Conservation (phyloP, 78 protist genomes). For the Dictyostelium firmibasis region DNA sequence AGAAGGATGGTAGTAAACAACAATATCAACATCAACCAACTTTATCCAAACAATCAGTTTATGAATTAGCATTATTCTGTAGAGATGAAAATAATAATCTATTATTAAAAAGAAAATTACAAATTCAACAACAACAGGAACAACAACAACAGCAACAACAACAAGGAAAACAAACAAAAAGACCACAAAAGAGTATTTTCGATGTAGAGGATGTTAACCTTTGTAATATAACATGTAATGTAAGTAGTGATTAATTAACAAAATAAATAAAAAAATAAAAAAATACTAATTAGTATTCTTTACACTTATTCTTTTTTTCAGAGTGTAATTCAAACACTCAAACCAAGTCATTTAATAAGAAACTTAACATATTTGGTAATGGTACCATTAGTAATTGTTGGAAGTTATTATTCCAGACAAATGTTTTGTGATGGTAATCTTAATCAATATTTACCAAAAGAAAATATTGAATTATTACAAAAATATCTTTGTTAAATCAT, state of each 20-base stretch:
- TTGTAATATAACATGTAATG: conserved; percentile 18
- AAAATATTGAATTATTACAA: not conserved
- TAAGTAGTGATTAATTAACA: not conserved
- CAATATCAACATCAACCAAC: not conserved
- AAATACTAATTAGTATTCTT: not conserved
- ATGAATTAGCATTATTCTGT: conserved; percentile 30
- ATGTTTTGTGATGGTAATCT: not conserved
- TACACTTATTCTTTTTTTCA: not conserved
- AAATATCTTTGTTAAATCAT: not conserved
- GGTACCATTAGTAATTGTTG: not conserved
- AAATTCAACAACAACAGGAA: not conserved
- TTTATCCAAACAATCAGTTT: not conserved
- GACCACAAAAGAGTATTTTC: not conserved
- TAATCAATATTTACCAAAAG: not conserved
- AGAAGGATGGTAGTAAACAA: not conserved
- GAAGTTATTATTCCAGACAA: not conserved
- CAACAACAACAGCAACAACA: not conserved
- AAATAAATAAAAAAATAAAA: not conserved
- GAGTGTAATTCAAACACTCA: not conserved
- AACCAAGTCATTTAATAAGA: not conserved
- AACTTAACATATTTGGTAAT: not conserved
- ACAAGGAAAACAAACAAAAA: not conserved
- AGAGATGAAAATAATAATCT: conserved; percentile 8
- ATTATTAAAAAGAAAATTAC: not conserved
- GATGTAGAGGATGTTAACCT: conserved; percentile 39